phyloP scores from a whole-genome alignment of 2,329 filamentous ascomycete genomes.

The Fusarium sp. region DNA sequence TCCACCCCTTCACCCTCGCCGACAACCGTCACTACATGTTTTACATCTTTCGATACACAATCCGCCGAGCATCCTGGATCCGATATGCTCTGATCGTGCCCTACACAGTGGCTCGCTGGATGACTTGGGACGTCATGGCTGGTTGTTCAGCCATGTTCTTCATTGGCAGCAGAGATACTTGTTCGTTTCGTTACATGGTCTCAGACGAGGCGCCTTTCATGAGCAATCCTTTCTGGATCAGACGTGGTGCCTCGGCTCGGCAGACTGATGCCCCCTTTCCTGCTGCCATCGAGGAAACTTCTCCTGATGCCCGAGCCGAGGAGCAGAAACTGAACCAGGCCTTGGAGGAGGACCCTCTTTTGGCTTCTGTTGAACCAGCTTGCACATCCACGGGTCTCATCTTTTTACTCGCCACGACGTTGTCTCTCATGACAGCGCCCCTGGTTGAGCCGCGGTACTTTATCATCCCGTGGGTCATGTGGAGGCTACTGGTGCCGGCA shows the following conservation, averaged over 20 bases:
- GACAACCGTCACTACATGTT: slow-evolving; percentile 99
- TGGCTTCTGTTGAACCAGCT: slow-evolving; percentile 47
- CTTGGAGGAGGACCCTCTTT: slow-evolving; percentile 42
- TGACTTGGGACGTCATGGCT: slow-evolving; percentile 73
- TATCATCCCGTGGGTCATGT: slow-evolving; percentile 94
- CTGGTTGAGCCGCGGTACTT: slow-evolving; percentile 97
- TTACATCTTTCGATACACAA: slow-evolving; percentile 89
- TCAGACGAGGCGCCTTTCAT: slow-evolving; percentile 33
- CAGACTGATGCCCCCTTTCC: slow-evolving; percentile 27
- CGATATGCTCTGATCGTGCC: slow-evolving; percentile 76
- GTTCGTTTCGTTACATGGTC: slow-evolving; percentile 23
- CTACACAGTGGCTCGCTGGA: slow-evolving; percentile 78
- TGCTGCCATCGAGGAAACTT: neutral
- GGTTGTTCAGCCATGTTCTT: slow-evolving; percentile 49
- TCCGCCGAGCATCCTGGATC: slow-evolving; percentile 72
- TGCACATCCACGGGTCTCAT: slow-evolving; percentile 66
- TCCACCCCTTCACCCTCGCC: slow-evolving; percentile 95
- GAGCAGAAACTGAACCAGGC: slow-evolving; percentile 20
- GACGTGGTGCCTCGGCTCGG: neutral
- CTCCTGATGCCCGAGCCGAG: slow-evolving; percentile 11
- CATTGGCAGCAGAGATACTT: slow-evolving; percentile 15
- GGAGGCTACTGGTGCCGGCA: slow-evolving; percentile 81
- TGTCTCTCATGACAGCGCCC: slow-evolving; percentile 88
- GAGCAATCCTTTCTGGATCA: slow-evolving; percentile 46
- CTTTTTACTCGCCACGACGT: slow-evolving; percentile 74